These are phyloP conservation scores for Benincasa hispida DNA, from an alignment of 306 rosid genomes.

Conservation along the genomic window DNA sequence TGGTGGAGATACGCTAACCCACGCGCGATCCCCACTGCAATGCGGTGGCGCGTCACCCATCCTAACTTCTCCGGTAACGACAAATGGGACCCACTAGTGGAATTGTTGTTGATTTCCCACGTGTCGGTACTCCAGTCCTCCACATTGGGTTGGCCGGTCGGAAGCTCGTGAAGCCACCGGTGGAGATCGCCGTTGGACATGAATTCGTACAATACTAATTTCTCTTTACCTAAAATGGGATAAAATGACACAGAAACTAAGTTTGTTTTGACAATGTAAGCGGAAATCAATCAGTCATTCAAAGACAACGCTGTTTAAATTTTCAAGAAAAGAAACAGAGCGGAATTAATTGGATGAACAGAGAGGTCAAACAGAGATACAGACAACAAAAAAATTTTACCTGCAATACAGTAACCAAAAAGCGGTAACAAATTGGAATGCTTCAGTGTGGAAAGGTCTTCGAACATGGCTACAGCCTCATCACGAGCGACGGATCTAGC, in stretches of 20 bases:
- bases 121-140: slow-evolving; percentile 93
- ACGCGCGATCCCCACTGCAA: slow-evolving; percentile 83
- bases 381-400: slow-evolving; percentile 17
- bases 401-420: slow-evolving; percentile 96
- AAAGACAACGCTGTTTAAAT: background rate
- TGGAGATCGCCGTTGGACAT: slow-evolving; percentile 91
- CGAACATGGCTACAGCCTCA: slow-evolving; percentile 50
- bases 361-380: background rate
- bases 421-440: slow-evolving; percentile 80
- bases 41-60: slow-evolving; percentile 83
- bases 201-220: slow-evolving; percentile 68
- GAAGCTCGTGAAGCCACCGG: slow-evolving; percentile 85
- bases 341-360: background rate
- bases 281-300: background rate
- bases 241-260: background rate
- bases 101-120: slow-evolving; percentile 50
- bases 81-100: slow-evolving; percentile 4
- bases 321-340: background rate
- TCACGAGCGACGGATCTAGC: slow-evolving; percentile 43
- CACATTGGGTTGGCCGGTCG: slow-evolving; percentile 74
- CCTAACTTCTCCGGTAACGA: slow-evolving; percentile 47
- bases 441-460: slow-evolving; percentile 42
- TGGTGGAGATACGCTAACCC: slow-evolving; percentile 92
- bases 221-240: slow-evolving; percentile 50
- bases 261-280: background rate